A percentile compares a stretch with the other conserved stretches of the same genome.
phyloP scores from a whole-genome alignment of 2,329 filamentous ascomycete genomes.

The Metarhizium humberi region DNA sequence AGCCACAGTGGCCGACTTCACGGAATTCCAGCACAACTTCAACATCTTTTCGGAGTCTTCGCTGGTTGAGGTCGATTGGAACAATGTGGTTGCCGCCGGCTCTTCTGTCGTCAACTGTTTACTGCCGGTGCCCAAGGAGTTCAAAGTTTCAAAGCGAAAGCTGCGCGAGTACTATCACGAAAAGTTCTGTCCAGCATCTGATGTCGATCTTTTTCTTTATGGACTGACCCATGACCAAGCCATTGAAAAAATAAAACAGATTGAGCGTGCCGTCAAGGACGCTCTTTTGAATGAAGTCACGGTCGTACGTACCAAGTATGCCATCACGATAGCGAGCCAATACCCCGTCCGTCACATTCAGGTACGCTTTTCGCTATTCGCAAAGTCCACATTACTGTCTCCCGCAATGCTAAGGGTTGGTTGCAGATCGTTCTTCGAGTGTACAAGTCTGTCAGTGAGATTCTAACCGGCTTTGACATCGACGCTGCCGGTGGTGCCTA shows the following conservation, averaged over 20 bases:
- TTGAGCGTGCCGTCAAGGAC: conserved; percentile 66
- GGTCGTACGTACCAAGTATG: conserved; percentile 76
- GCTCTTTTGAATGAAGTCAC: conserved; percentile 76
- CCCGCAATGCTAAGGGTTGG: background rate
- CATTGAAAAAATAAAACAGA: conserved; percentile 74
- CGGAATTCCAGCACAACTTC: conserved; percentile 72
- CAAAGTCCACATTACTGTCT: background rate
- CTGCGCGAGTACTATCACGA: conserved; percentile 72
- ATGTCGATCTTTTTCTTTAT: conserved; percentile 81
- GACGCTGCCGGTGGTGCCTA: conserved; percentile 77
- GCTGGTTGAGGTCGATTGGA: conserved; percentile 69
- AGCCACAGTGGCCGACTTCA: conserved; percentile 57
- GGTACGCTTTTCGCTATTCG: conserved; percentile 19
- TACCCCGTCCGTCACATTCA: conserved; percentile 76
- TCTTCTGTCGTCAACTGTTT: conserved; percentile 74
- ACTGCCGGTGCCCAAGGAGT: conserved; percentile 57
- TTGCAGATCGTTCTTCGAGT: conserved; percentile 69
- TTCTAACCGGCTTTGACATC: conserved; percentile 81
- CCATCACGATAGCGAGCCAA: conserved; percentile 75
- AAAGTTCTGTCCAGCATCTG: conserved; percentile 70
- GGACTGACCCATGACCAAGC: conserved; percentile 69
- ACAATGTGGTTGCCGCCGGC: conserved; percentile 71
- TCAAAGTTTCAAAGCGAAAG: conserved; percentile 51
- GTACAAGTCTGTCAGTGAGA: conserved; percentile 76
- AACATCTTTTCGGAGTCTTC: conserved; percentile 73